These are phyloP conservation scores for Tylopilus balloui DNA, from an alignment of 768 basidiomycete genomes.

Conservation along the genomic window DNA sequence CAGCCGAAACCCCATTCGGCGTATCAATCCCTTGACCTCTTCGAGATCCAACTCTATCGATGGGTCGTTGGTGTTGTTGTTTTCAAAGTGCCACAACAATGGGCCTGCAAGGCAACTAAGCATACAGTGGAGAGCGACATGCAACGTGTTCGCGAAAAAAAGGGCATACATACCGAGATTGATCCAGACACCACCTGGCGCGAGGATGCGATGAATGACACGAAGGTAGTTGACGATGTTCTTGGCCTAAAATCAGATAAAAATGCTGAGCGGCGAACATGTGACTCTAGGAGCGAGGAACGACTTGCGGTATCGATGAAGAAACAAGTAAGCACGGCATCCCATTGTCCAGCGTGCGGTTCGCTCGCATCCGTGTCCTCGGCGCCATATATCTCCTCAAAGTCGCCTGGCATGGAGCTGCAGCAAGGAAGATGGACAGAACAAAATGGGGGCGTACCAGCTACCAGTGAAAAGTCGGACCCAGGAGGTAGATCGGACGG, in stretches of 20 bases:
- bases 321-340: slow-evolving; percentile 91
- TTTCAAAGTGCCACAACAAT: slow-evolving; percentile 96
- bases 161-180: slow-evolving; percentile 50
- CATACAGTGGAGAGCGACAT: neutral
- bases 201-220: slow-evolving; percentile 78
- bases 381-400: slow-evolving; percentile 83
- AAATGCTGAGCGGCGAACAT: neutral
- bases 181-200: slow-evolving; percentile 87
- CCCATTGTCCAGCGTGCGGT: slow-evolving; percentile 76
- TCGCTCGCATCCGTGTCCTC: slow-evolving; percentile 48
- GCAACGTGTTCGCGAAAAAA: too few relatives aligned
- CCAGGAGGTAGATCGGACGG: slow-evolving; percentile 65
- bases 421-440: neutral
- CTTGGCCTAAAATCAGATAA: slow-evolving; percentile 56
- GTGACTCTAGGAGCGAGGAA: neutral
- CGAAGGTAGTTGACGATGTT: slow-evolving; percentile 89
- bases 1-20: slow-evolving; percentile 75
- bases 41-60: slow-evolving; percentile 89
- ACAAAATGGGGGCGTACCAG: slow-evolving; percentile 46
- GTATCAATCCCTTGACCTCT: slow-evolving; percentile 75
- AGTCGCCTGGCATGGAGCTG: slow-evolving; percentile 57
- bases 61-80: slow-evolving; percentile 72
- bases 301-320: slow-evolving; percentile 84
- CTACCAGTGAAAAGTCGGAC: slow-evolving; percentile 78
- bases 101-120: slow-evolving; percentile 52